A percentile compares a stretch with the other conserved stretches of the same genome.
Evolutionary conservation across 2,329 filamentous ascomycete species (phyloP).

Genomic region (Talaromyces pinophilus): DNA sequence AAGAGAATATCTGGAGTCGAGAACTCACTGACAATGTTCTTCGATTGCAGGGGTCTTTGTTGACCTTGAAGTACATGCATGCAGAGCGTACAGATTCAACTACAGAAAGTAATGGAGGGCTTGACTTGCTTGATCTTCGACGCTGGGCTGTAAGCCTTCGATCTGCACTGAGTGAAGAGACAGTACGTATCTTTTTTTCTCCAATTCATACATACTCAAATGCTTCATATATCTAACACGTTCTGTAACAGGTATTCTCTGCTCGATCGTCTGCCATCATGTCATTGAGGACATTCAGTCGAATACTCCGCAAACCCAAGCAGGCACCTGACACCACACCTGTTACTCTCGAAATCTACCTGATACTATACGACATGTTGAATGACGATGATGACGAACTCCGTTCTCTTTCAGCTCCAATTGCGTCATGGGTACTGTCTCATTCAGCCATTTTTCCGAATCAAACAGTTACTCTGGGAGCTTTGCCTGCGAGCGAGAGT

Average conservation of each 20-base stretch:
- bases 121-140: constrained; percentile 30
- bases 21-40: constrained; percentile 41
- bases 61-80: constrained; percentile 31
- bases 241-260: constrained; percentile 40
- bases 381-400: constrained; percentile 94
- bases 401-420: constrained; percentile 60
- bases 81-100: constrained; percentile 21
- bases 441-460: constrained; percentile 34
- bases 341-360: constrained; percentile 57
- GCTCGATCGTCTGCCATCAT: constrained; percentile 41
- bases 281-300: constrained; percentile 39
- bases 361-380: constrained; percentile 72
- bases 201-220: neutral
- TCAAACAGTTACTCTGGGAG: constrained; percentile 43
- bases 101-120: constrained; percentile 18
- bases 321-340: constrained; percentile 28
- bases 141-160: constrained; percentile 39
- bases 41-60: constrained; percentile 41
- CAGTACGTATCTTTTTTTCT: constrained; percentile 32
- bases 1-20: constrained; percentile 36
- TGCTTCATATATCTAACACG: constrained; percentile 4
- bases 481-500: constrained; percentile 51
- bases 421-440: constrained; percentile 41
- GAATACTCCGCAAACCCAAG: constrained; percentile 45
- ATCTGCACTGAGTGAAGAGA: constrained; percentile 45